These are phyloP conservation scores for Mycena rosella DNA, from an alignment of 768 basidiomycete genomes.

Conservation along the genomic window DNA sequence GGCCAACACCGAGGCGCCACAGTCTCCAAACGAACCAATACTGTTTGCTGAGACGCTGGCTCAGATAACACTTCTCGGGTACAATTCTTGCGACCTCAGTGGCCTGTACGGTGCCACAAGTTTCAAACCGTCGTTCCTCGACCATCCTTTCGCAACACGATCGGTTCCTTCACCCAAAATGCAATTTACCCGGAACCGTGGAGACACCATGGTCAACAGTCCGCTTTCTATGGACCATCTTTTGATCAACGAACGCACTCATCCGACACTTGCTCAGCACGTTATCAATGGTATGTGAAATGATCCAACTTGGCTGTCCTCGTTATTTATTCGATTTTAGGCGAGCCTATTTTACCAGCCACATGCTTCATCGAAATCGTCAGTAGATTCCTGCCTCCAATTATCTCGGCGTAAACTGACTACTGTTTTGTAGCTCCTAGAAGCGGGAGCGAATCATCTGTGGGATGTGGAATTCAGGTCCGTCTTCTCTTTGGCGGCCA, in stretches of 20 bases:
- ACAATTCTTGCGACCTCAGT: constrained; percentile 26
- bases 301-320: no score
- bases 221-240: constrained; percentile 13
- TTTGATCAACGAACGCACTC: constrained; percentile 4
- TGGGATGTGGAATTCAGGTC: constrained; percentile 25
- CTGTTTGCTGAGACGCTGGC: constrained; percentile 23
- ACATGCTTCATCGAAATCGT: constrained; percentile 28
- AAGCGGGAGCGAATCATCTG: constrained; percentile 18
- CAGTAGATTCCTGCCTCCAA: no score
- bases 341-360: constrained; percentile 21
- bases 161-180: constrained; percentile 15
- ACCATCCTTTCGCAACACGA: constrained; percentile 16
- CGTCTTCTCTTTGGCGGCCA: constrained; percentile 12
- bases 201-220: neutral
- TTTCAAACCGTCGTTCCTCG: constrained; percentile 17
- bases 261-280: constrained; percentile 21
- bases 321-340: no score
- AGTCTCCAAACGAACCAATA: constrained; percentile 13
- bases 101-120: constrained; percentile 24
- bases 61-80: constrained; percentile 24
- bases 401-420: no score
- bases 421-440: constrained; percentile 14
- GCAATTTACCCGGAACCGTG: neutral
- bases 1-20: neutral
- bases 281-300: constrained; percentile 28